Percentiles rank a stretch among this genome's conserved stretches.
Conservation (phyloP, 75 land plant species). For the Picea sitchensis region DNA sequence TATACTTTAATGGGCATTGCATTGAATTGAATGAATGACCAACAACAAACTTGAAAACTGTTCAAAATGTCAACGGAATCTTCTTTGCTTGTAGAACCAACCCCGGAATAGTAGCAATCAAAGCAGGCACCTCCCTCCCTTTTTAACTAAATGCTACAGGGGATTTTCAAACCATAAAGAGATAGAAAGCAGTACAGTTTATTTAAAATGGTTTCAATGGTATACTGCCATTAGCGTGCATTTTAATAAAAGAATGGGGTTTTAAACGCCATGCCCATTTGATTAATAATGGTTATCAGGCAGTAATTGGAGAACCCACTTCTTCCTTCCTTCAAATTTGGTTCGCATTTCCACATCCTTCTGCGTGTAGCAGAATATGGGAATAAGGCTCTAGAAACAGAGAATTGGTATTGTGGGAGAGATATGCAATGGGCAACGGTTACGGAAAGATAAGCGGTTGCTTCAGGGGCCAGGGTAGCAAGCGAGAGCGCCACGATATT, state of each 20-base stretch:
- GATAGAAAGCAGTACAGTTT: background rate
- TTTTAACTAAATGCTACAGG: background rate
- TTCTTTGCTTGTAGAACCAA: conserved; percentile 9
- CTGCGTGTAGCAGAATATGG: background rate
- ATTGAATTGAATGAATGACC: too few species aligned
- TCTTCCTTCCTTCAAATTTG: background rate
- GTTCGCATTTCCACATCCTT: background rate
- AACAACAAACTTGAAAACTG: too few species aligned
- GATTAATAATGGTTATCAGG: background rate
- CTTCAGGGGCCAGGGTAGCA: conserved; percentile 33
- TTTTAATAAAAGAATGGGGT: background rate
- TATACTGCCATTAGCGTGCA: background rate
- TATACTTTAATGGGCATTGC: too few species aligned
- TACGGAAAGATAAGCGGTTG: conserved; percentile 37
- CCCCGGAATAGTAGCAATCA: background rate
- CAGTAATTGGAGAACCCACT: background rate
- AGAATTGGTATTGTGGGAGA: background rate
- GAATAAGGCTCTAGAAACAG: background rate
- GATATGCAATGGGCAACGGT: conserved; percentile 58
- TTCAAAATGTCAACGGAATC: conserved; percentile 13
- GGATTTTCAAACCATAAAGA: background rate
- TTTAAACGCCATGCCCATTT: background rate
- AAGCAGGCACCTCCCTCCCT: background rate
- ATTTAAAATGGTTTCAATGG: background rate
- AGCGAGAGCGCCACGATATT: conserved; percentile 29